Evolutionary conservation across 257 asterid species (phyloP), one percentile per base, ranked within the genome.

Genomic region (Sherardia arvensis): DNA sequence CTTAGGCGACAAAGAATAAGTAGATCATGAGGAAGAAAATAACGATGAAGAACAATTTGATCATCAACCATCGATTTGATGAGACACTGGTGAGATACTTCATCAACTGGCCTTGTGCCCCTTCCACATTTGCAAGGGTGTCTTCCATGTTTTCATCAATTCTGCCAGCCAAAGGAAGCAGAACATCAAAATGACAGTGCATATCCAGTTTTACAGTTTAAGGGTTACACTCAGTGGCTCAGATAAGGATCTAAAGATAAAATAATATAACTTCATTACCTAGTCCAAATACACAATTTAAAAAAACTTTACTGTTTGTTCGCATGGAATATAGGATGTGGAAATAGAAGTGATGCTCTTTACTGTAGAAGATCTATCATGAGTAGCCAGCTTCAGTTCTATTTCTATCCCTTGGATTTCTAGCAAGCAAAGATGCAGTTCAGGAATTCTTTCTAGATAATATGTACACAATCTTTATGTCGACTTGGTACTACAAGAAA

Each of bases 81-180:
- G 94, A 85, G 65, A 90, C 69, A 74, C 75, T 78, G 66, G 79
- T 83, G 53, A 87, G 79, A 80, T 90, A 79, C 74, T 83, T 87
- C 71, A 90, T 74, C 74, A 90, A 70, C 33, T 87, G 85, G 72
- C 77, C 78, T 65, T 83, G 86, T 59, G 91, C 95, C 43, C 95
- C 91, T 73, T 90, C 95, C 20, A 90, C 93, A 68, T 85, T 85
- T 71, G 90, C 66, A 40, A 87, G 73, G 23, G 97, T 77, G 70
- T 87, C 91, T 1, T 87, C 97, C 79, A 90, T 85, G 85, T 90
- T 76, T 70, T 90, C 97, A 36, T 90, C 97, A 69, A 90, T 90
- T 76, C 97, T 88, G 88, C 70, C 64, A 67, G 25, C 12, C 48
- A 32, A 4, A 53, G 25, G 14, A 58, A 33, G 59, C 30, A 26